Evolutionary conservation across 176 grass and related monocot species (phyloP).

Genomic region (Aegilops bicornis): DNA sequence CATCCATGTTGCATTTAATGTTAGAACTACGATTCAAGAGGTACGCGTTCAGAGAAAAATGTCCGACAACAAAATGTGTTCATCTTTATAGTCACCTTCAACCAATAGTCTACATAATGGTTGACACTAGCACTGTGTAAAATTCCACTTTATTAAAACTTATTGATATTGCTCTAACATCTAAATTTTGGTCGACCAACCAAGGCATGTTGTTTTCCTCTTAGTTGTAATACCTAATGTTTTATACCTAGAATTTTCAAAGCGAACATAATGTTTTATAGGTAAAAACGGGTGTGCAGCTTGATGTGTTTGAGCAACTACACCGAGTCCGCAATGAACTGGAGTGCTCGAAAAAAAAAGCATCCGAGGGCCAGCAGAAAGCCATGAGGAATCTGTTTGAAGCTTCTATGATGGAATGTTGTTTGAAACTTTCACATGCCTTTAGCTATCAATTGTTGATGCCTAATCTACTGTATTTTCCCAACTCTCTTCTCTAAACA

Average conservation of each 20-base stretch:
- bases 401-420: constrained; percentile 46
- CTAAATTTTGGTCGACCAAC: background rate
- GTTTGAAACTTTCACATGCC: background rate
- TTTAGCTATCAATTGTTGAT: background rate
- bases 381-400: constrained; percentile 45
- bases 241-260: constrained; percentile 21
- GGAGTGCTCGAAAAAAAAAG: constrained; percentile 45
- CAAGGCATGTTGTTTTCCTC: too few relatives aligned
- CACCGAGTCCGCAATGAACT: constrained; percentile 31
- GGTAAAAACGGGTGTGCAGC: constrained; percentile 14
- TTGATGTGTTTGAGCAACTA: constrained; percentile 38
- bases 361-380: constrained; percentile 43
- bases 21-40: background rate
- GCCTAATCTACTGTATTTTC: background rate
- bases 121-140: background rate
- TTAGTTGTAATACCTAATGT: background rate
- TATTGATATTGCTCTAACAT: background rate
- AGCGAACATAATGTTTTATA: constrained; percentile 17
- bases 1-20: background rate
- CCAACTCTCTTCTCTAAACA: background rate
- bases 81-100: background rate
- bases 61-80: background rate
- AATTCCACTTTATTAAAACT: background rate
- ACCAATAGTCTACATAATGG: background rate
- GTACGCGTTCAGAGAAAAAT: background rate